A percentile compares a stretch with the other conserved stretches of the same genome.
Evolutionary conservation across 495 filamentous ascomycete species (phyloP).

Genomic region (Letharia lupina): DNA sequence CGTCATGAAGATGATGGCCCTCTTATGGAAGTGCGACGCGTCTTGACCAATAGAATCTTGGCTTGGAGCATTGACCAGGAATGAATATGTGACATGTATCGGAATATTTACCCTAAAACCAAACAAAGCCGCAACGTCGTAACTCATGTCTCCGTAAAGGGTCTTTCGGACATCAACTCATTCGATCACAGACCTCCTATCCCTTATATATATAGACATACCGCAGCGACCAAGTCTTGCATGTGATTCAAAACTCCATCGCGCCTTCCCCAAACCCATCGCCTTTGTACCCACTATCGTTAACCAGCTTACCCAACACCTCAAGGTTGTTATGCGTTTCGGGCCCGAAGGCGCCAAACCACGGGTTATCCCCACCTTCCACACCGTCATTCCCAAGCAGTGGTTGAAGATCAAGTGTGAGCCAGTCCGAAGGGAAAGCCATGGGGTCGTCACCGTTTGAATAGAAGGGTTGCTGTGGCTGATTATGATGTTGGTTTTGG

Average conservation of each 20-base stretch:
- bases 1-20: not conserved
- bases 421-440: constrained; percentile 33
- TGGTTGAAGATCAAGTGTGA: constrained; percentile 40
- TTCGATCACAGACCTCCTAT: not conserved
- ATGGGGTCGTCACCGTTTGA: constrained; percentile 7
- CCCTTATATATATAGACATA: not conserved
- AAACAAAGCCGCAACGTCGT: not conserved
- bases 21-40: not conserved
- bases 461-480: constrained; percentile 18
- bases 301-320: constrained; percentile 22
- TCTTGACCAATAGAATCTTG: not conserved
- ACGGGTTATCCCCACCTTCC: constrained; percentile 11
- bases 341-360: constrained; percentile 22
- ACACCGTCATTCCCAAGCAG: constrained; percentile 27
- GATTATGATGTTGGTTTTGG: constrained; percentile 1
- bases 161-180: not conserved
- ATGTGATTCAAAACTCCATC: not conserved
- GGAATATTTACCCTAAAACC: not conserved
- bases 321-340: constrained; percentile 24
- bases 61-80: not conserved
- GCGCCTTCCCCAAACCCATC: constrained; percentile 14
- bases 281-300: constrained; percentile 7
- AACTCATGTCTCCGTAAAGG: not conserved
- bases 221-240: not conserved
- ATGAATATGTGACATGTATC: not conserved